A percentile compares a stretch with the other conserved stretches of the same genome.
Evolutionary conservation across 1,284 basidiomycete genomes (phyloP).

Genomic region (Pulchroboletus neoregius): DNA sequence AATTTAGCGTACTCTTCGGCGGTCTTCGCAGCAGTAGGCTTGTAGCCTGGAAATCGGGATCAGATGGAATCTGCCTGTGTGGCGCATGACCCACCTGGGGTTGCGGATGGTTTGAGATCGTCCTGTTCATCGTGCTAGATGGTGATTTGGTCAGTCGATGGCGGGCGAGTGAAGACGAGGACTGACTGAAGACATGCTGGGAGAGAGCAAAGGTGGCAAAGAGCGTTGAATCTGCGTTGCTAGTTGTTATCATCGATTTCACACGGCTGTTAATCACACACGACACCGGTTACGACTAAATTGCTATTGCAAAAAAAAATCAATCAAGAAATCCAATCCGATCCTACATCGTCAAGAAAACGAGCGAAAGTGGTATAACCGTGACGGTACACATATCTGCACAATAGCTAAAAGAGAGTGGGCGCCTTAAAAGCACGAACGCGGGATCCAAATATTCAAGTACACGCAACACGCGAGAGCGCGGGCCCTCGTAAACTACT

Average conservation of each 20-base stretch:
- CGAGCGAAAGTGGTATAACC: slow-evolving; percentile 29
- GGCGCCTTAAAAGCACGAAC: slow-evolving; percentile 31
- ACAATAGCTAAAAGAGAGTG: slow-evolving; percentile 24
- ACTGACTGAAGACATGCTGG: slow-evolving; percentile 44
- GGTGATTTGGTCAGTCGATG: slow-evolving; percentile 9
- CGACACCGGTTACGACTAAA: slow-evolving; percentile 8
- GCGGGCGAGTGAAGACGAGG: neutral
- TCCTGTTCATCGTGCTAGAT: slow-evolving; percentile 56
- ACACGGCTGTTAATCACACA: slow-evolving; percentile 26
- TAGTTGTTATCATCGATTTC: slow-evolving; percentile 35
- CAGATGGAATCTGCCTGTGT: slow-evolving; percentile 6
- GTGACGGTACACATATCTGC: slow-evolving; percentile 24
- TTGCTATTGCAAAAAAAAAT: slow-evolving; percentile 28
- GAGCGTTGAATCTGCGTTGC: slow-evolving; percentile 19
- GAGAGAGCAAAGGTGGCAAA: slow-evolving; percentile 20
- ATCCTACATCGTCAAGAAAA: slow-evolving; percentile 29
- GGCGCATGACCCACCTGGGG: slow-evolving; percentile 49
- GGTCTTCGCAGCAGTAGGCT: slow-evolving; percentile 58
- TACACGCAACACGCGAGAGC: slow-evolving; percentile 1
- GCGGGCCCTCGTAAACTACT: slow-evolving; percentile 1
- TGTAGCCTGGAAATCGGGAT: slow-evolving; percentile 57
- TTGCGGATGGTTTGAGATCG: slow-evolving; percentile 59
- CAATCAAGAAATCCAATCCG: slow-evolving; percentile 18
- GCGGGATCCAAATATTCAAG: slow-evolving; percentile 6
- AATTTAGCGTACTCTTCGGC: slow-evolving; percentile 71